Evolutionary conservation across 805 yeast genomes (phyloP), one percentile per base, ranked within the genome.

Genomic region (Schizosaccharomyces octosporus): DNA sequence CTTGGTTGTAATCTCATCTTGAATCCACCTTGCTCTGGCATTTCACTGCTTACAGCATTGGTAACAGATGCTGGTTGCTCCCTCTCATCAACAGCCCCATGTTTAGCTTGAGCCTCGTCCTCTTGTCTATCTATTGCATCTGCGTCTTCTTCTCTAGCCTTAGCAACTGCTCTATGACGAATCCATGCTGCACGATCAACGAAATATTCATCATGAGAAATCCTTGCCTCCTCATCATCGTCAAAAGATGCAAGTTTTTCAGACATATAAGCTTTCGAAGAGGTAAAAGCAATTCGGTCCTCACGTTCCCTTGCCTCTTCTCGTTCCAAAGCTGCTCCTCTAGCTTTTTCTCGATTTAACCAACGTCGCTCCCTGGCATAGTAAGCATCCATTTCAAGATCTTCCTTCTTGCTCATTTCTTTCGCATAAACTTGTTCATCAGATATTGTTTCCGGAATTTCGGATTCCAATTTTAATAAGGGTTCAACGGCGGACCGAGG

Each of bases 121-220:
- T 64, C 66, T 17, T 29, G 31, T 15, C 65, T 62, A 42, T 61
- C 65, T 27, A 61, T 62, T 2, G 57, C 62, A 21, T 66, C 67
- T 4, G 55, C 51, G 13, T 59, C 59, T 41, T 48, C 54, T 54
- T 66, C 67, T n/a, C 65, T 60, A 7, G 58, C 31, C 36, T 67
- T 31, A 48, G 63, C 63, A 55, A 54, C 61, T 11, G 62, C 61
- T 39, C 68, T 61, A 36, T 43, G 45, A 11, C 63, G 61, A 13
- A 62, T 17, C 68, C 68, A 66, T 1, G 64, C 61, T 5, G 64
- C 62, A 17, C 62, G 62, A 55, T 66, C 68, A 15, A 62, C 59
- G 51, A 66, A 66, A 58, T 66, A 66, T 42, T 64, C 66, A 11
- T 63, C 66, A 21, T 27, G 41, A 4, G 63, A 58, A 36, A 55